Evolutionary conservation across 2,329 filamentous ascomycete species (phyloP).

Genomic region (Ceratocystis destructans): DNA sequence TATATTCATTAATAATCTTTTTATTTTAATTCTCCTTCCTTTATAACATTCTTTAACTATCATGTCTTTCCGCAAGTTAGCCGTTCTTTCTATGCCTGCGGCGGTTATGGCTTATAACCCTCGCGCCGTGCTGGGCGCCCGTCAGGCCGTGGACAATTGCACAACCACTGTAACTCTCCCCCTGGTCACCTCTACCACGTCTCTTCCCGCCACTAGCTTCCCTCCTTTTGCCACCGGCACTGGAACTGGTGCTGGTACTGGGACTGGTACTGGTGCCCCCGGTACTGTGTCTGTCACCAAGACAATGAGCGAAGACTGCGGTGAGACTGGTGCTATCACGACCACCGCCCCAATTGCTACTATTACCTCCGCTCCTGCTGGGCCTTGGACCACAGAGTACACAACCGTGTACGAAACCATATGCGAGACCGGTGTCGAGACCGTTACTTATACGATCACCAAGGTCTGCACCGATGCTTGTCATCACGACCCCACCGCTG

Average conservation of each 20-base stretch:
- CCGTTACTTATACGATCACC: constrained; percentile 19
- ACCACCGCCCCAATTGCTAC: neutral
- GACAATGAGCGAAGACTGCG: neutral
- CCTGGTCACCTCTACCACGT: neutral
- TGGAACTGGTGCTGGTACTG: neutral
- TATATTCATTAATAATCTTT: neutral
- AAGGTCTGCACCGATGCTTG: constrained; percentile 15
- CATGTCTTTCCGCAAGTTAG: constrained; percentile 14
- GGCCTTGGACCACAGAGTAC: constrained; percentile 13
- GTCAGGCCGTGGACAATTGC: constrained; percentile 11
- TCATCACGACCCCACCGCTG: constrained; percentile 5
- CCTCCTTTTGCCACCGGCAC: neutral
- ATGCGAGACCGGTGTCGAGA: constrained; percentile 15
- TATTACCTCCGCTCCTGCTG: neutral
- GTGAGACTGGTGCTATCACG: neutral
- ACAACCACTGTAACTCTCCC: constrained; percentile 5
- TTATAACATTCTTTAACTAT: neutral
- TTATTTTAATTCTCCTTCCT: neutral
- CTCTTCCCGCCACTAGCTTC: neutral
- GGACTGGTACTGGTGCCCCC: neutral
- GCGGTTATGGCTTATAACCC: constrained; percentile 14
- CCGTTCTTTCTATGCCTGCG: constrained; percentile 15
- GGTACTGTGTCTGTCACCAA: neutral
- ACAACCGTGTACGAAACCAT: constrained; percentile 17
- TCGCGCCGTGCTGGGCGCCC: constrained; percentile 7